Conservation (phyloP, 495 filamentous ascomycete species). For the Trichocladium antarcticum region DNA sequence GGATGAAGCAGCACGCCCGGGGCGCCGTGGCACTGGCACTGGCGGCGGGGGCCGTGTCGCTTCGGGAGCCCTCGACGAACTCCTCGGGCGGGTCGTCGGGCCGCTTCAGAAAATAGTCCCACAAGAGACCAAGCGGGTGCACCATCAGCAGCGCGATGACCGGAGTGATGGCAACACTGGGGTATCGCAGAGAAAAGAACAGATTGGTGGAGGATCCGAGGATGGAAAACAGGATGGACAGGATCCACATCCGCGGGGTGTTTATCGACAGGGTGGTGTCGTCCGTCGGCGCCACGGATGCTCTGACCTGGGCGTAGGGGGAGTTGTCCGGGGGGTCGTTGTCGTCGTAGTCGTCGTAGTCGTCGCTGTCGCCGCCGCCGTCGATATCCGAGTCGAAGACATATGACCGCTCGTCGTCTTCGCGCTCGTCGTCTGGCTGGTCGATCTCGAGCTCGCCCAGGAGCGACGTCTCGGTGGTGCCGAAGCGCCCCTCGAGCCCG, state of each 20-base stretch:
- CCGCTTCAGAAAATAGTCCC: slow-evolving; percentile 60
- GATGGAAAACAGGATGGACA: slow-evolving; percentile 67
- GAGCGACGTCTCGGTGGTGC: slow-evolving; percentile 31
- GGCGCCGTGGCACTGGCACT: slow-evolving; percentile 4
- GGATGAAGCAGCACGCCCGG: slow-evolving; percentile 4
- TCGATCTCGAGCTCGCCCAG: slow-evolving; percentile 28
- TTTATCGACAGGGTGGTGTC: slow-evolving; percentile 66
- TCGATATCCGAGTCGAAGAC: slow-evolving; percentile 24
- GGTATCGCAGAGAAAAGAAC: slow-evolving; percentile 75
- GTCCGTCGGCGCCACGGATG: slow-evolving; percentile 63
- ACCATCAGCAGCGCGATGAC: slow-evolving; percentile 73
- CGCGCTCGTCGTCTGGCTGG: slow-evolving; percentile 15
- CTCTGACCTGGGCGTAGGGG: slow-evolving; percentile 62
- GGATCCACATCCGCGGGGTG: slow-evolving; percentile 76
- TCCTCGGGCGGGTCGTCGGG: slow-evolving; percentile 49
- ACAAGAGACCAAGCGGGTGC: slow-evolving; percentile 66
- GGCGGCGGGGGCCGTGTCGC: slow-evolving; percentile 9
- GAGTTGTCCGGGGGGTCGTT: slow-evolving; percentile 50
- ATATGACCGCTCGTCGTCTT: slow-evolving; percentile 18
- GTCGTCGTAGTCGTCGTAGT: slow-evolving; percentile 30
- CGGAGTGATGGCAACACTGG: slow-evolving; percentile 74
- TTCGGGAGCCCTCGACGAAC: slow-evolving; percentile 45
- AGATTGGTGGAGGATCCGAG: slow-evolving; percentile 74
- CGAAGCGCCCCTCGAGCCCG: slow-evolving; percentile 38
- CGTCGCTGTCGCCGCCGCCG: slow-evolving; percentile 34